A percentile compares a stretch with the other conserved stretches of the same genome.
These are phyloP conservation scores for Phytophthora cajani DNA, from an alignment of 352 stramenopile species.

Conservation along the genomic window DNA sequence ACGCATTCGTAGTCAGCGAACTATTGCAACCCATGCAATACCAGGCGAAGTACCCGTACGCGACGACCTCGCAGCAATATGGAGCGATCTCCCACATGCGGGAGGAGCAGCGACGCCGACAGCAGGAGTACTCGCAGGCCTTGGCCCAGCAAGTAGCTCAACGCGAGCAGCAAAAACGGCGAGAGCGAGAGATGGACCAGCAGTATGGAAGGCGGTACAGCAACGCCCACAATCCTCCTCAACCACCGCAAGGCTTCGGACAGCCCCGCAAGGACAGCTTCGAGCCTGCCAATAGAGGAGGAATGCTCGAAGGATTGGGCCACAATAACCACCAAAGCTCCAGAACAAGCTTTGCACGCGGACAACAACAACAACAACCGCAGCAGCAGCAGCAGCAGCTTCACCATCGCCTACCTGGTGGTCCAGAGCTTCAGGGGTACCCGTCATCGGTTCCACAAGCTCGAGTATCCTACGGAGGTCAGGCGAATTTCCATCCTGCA, in stretches of 20 bases:
- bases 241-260: constrained; percentile 17
- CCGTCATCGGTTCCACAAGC: constrained; percentile 9
- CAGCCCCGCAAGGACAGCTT: constrained; percentile 8
- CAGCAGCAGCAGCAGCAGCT: constrained; percentile 41
- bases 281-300: constrained; percentile 16
- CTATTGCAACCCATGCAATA: constrained; percentile 31
- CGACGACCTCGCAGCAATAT: constrained; percentile 35
- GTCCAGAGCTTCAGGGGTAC: constrained; percentile 8
- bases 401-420: constrained; percentile 25
- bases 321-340: constrained; percentile 40
- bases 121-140: constrained; percentile 65
- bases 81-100: constrained; percentile 36
- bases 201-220: constrained; percentile 16
- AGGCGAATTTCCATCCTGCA: constrained; percentile 7
- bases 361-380: constrained; percentile 38
- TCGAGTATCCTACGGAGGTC: constrained; percentile 10
- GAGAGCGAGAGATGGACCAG: constrained; percentile 41
- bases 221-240: constrained; percentile 7
- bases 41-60: constrained; percentile 38
- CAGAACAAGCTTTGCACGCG: constrained; percentile 53
- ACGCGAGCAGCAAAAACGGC: constrained; percentile 56
- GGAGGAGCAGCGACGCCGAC: constrained; percentile 59
- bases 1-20: background rate
- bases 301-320: constrained; percentile 57
- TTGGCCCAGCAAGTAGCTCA: constrained; percentile 64